Conservation (phyloP, 352 stramenopile genomes). For the Globisporangium megalacanthum region DNA sequence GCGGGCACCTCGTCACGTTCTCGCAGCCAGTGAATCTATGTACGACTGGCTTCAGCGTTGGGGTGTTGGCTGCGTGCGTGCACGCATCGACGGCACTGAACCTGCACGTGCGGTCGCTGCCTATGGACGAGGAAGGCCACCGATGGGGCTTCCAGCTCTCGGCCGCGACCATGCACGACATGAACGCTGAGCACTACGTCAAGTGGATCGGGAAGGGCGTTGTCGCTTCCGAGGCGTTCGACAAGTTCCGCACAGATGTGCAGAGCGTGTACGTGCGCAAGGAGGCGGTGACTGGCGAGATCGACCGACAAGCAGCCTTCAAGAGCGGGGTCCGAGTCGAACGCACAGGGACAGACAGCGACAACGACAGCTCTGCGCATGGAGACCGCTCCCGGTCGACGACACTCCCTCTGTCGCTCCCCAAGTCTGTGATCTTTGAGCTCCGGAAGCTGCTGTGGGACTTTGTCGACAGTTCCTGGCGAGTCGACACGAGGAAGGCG, state of each 20-base stretch:
- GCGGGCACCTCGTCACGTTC: slow-evolving; percentile 43
- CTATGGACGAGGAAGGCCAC: slow-evolving; percentile 54
- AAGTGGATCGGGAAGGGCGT: slow-evolving; percentile 57
- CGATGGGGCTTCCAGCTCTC: slow-evolving; percentile 51
- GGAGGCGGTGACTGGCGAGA: slow-evolving; percentile 27
- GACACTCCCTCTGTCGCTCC: slow-evolving; percentile 6
- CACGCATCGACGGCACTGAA: slow-evolving; percentile 27
- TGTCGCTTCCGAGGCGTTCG: slow-evolving; percentile 20
- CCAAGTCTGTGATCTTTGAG: slow-evolving; percentile 22
- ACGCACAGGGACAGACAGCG: neutral
- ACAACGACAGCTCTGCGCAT: neutral
- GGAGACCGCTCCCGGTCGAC: neutral
- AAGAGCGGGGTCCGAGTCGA: neutral
- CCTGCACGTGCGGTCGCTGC: slow-evolving; percentile 24
- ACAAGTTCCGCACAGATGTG: slow-evolving; percentile 49
- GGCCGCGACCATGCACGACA: slow-evolving; percentile 32
- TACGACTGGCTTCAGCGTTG: slow-evolving; percentile 28
- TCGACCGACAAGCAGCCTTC: slow-evolving; percentile 14
- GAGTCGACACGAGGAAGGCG: slow-evolving; percentile 27
- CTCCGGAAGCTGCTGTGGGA: slow-evolving; percentile 47
- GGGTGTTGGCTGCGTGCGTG: slow-evolving; percentile 17
- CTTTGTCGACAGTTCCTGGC: slow-evolving; percentile 41
- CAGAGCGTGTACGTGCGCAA: slow-evolving; percentile 51
- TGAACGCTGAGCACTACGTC: slow-evolving; percentile 47
- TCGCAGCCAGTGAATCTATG: slow-evolving; percentile 53